Conservation (phyloP, 352 stramenopile species). For the Phytophthora syringae region DNA sequence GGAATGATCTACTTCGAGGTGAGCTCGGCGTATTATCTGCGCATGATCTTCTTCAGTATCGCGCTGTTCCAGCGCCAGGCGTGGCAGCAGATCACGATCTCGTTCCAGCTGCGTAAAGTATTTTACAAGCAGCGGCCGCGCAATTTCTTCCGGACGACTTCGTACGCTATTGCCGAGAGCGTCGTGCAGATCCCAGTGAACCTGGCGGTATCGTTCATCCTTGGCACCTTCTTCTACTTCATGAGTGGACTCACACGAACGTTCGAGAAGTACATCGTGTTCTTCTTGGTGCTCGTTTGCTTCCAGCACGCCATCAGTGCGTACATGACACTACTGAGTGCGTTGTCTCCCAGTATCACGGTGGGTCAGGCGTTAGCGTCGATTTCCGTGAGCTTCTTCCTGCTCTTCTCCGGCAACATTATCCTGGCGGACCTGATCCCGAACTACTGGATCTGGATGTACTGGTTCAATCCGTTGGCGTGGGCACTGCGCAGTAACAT, state of each 20-base stretch:
- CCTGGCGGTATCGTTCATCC: constrained; percentile 65
- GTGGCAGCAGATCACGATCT: constrained; percentile 76
- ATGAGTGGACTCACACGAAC: constrained; percentile 81
- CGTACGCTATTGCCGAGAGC: constrained; percentile 77
- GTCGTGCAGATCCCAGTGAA: constrained; percentile 67
- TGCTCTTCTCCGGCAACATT: constrained; percentile 79
- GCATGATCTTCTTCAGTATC: constrained; percentile 78
- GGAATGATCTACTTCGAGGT: constrained; percentile 77
- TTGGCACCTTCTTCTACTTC: constrained; percentile 88
- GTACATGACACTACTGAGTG: constrained; percentile 69
- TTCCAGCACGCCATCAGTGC: constrained; percentile 79
- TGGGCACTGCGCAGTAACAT: constrained; percentile 65
- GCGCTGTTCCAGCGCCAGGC: constrained; percentile 74
- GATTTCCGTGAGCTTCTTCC: constrained; percentile 66
- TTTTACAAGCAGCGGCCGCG: constrained; percentile 91
- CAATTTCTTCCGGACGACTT: constrained; percentile 90
- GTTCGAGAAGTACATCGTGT: constrained; percentile 80
- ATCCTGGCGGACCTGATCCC: constrained; percentile 71
- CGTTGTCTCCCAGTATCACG: constrained; percentile 61
- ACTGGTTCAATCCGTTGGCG: constrained; percentile 70
- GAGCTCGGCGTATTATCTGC: constrained; percentile 62
- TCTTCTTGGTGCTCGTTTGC: constrained; percentile 71
- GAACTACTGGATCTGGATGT: constrained; percentile 82
- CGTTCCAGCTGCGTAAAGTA: constrained; percentile 77
- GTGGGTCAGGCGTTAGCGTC: constrained; percentile 49